Base-by-base conservation (phyloP, 805 yeast species). In the Zygosaccharomyces gambellarensis region DNA sequence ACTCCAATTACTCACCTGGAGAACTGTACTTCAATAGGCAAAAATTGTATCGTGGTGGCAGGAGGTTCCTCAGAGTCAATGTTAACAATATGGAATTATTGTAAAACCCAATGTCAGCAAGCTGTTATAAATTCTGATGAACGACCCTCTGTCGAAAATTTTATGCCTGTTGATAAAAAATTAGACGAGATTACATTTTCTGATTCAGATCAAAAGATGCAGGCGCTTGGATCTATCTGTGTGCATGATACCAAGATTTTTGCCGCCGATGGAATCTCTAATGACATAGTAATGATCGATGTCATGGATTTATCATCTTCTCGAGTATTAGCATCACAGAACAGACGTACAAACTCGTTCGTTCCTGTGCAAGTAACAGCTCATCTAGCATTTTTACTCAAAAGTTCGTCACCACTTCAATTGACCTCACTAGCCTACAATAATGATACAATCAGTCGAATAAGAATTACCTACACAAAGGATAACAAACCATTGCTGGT, bases 1-100 rank as follows among this genome's bases (percentile, higher is more conserved):
- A 66, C 61, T 21, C 78, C 84, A 0, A 81, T 89, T 7, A 69
- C 71, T 8, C 65, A 74, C 27, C 60, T 89, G 8, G 62, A 53
- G 71, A 2, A 71, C 80, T 30, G 81, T 29, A 46, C 46, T 4
- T 34, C 45, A 14, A 4, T 55, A n/a, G 59, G 59, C 14, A 67
- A 73, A 30, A 76, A 71, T 65, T 39, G 46, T 12, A 70, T 81
- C 9, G 74, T 79, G n/a, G 73, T 86, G 43, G 72, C 79, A 10
- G 95, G 95, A 0, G 95, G 94, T 0, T 75, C 80, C 23, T 74
- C 76, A 2, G 76, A 74, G 3, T 70, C 81, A 0, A 82, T 83
- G 50, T 73, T 85, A 4, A 75, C 85, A 0, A 74, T 88, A 0
- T 87, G 96, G 94, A 92, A 87, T 59, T 73, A 87, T 10, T 81